Conservation (phyloP, 2,329 filamentous ascomycete genomes). For the Esteya vermicola region DNA sequence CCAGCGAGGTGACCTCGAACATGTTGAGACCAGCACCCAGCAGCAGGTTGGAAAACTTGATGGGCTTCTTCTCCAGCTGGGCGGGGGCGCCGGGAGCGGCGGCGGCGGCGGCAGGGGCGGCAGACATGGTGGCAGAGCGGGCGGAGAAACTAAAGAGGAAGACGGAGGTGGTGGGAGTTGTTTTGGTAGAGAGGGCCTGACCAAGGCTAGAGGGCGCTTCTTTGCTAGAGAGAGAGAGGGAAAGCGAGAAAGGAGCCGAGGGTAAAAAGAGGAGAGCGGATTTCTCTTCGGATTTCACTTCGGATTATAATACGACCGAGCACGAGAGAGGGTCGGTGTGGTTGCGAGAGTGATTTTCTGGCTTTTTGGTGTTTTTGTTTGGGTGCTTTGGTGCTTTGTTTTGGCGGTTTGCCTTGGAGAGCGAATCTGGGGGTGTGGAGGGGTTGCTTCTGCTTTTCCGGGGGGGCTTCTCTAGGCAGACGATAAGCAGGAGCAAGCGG, state of each 20-base stretch:
- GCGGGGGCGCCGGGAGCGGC: constrained; percentile 32
- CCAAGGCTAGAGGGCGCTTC: constrained; percentile 93
- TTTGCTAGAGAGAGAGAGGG: constrained; percentile 37
- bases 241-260: constrained; percentile 8
- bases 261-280: not conserved
- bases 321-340: not conserved
- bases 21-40: constrained; percentile 88
- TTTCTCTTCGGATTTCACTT: not conserved
- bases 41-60: constrained; percentile 99
- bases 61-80: constrained; percentile 89
- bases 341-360: too few species aligned
- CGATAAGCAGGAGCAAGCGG: too few species aligned
- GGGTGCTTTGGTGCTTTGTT: not conserved
- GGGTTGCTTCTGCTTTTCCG: not conserved
- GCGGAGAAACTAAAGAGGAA: too few species aligned
- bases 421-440: not conserved
- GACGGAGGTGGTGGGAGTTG: not conserved
- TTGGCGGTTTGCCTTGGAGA: not conserved
- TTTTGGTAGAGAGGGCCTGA: constrained; percentile 52
- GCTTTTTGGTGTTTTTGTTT: not conserved
- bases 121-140: constrained; percentile 45
- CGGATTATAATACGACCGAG: constrained; percentile 7
- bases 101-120: constrained; percentile 35
- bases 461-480: too few species aligned
- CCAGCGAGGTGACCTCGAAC: constrained; percentile 64